Percentiles rank a stretch among this genome's conserved stretches.
These are phyloP conservation scores for Rutstroemia sp. DNA, from an alignment of 2,329 filamentous ascomycete genomes.

Conservation along the genomic window DNA sequence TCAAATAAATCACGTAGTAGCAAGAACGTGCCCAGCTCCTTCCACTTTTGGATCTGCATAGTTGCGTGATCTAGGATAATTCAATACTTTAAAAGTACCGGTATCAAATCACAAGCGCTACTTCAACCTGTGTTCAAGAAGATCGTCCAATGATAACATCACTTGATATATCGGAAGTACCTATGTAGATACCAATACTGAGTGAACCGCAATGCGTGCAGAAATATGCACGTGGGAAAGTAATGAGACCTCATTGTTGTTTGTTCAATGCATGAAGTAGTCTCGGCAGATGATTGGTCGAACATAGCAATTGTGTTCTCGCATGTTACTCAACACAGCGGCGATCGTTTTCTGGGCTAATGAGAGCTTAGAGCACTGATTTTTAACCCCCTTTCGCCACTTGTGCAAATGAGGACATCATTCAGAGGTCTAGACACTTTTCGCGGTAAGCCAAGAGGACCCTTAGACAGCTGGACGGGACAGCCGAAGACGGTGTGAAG, in stretches of 20 bases:
- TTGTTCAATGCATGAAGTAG: not conserved
- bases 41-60: not conserved
- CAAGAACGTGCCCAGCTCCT: not conserved
- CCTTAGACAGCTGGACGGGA: too few relatives aligned
- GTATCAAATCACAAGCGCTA: not conserved
- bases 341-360: too few relatives aligned
- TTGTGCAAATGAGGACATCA: too few relatives aligned
- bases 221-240: slow-evolving; percentile 6
- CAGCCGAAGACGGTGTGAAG: too few relatives aligned
- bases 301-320: too few relatives aligned
- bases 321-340: too few relatives aligned
- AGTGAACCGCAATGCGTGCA: not conserved
- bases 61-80: not conserved
- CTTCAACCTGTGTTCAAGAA: not conserved
- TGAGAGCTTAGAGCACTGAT: too few relatives aligned
- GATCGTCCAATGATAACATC: not conserved
- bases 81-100: not conserved
- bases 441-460: too few relatives aligned
- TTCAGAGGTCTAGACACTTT: too few relatives aligned
- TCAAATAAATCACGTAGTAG: not conserved
- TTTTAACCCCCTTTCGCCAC: too few relatives aligned
- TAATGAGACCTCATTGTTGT: slow-evolving; percentile 4
- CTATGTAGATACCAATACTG: not conserved
- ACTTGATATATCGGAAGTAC: slow-evolving; percentile 4
- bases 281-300: not conserved